Conservation (phyloP, 176 grass and related monocot genomes). For the bread wheat (Triticum aestivum) region DNA sequence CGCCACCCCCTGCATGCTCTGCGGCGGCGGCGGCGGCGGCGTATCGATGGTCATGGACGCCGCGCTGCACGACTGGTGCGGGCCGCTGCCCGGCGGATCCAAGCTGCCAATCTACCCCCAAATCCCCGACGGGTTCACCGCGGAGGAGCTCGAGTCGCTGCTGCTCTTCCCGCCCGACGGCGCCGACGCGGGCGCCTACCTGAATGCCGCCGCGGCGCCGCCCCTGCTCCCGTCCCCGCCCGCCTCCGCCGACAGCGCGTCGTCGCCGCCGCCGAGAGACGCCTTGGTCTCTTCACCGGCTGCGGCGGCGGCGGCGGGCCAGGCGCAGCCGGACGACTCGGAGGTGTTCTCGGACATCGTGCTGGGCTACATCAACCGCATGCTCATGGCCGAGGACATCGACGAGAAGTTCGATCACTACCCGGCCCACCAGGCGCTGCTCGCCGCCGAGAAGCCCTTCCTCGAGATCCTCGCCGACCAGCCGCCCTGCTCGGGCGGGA, state of each 20-base stretch:
- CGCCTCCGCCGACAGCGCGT: neutral
- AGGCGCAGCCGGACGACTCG: slow-evolving; percentile 51
- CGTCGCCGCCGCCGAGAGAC: slow-evolving; percentile 7
- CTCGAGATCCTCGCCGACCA: slow-evolving; percentile 70
- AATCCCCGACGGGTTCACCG: slow-evolving; percentile 39
- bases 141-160: slow-evolving; percentile 40
- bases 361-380: slow-evolving; percentile 76
- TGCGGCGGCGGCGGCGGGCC: neutral
- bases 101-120: slow-evolving; percentile 46
- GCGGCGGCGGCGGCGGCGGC: slow-evolving; percentile 1
- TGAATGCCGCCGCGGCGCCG: slow-evolving; percentile 25
- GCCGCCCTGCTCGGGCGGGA: slow-evolving; percentile 30
- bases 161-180: slow-evolving; percentile 28
- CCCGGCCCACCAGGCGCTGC: slow-evolving; percentile 59
- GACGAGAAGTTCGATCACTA: slow-evolving; percentile 92
- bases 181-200: slow-evolving; percentile 23
- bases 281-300: neutral
- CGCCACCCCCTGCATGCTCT: slow-evolving; percentile 1
- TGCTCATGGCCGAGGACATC: slow-evolving; percentile 94
- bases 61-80: slow-evolving; percentile 40
- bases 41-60: slow-evolving; percentile 70
- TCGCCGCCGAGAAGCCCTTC: slow-evolving; percentile 77
- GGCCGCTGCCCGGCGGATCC: slow-evolving; percentile 40
- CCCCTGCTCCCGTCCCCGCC: neutral
- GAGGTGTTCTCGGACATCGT: slow-evolving; percentile 87